phyloP scores from a whole-genome alignment of 352 stramenopile species.

The Phytophthora uliginosa region DNA sequence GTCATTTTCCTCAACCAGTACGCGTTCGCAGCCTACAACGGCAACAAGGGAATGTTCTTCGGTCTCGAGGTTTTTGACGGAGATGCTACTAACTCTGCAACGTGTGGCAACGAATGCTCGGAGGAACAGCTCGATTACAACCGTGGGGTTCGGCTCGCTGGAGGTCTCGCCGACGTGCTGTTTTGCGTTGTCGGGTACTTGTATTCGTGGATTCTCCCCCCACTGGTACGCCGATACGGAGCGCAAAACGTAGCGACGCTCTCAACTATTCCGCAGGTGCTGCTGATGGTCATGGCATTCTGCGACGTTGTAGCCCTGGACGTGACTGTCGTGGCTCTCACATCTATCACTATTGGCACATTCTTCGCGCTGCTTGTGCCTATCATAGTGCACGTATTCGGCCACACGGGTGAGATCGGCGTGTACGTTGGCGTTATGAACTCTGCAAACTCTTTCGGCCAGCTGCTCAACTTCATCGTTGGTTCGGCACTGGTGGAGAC shows the following conservation, averaged over 20 bases:
- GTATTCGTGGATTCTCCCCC: conserved; percentile 54
- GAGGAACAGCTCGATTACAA: conserved; percentile 53
- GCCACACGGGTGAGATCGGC: conserved; percentile 46
- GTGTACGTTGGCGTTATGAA: conserved; percentile 68
- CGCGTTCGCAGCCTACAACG: conserved; percentile 66
- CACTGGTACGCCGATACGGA: conserved; percentile 46
- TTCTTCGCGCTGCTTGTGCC: not conserved
- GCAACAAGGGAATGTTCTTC: conserved; percentile 75
- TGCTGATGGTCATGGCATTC: conserved; percentile 45
- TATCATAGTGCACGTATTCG: conserved; percentile 42
- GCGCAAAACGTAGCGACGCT: conserved; percentile 29
- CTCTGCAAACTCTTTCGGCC: conserved; percentile 59
- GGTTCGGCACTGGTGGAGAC: conserved; percentile 56
- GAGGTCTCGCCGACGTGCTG: conserved; percentile 52
- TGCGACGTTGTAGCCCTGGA: conserved; percentile 40
- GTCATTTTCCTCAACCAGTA: conserved; percentile 65
- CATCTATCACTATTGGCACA: conserved; percentile 17
- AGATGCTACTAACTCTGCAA: conserved; percentile 32
- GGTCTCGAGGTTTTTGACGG: conserved; percentile 60
- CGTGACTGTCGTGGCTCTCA: conserved; percentile 51
- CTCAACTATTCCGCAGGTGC: conserved; percentile 21
- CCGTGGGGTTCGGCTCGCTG: conserved; percentile 50
- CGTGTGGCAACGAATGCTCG: conserved; percentile 49
- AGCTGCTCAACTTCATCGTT: conserved; percentile 64
- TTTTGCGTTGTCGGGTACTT: conserved; percentile 55